These are phyloP conservation scores for Paragyromitra xinjiangensis DNA, from an alignment of 495 filamentous ascomycete species.

Conservation along the genomic window DNA sequence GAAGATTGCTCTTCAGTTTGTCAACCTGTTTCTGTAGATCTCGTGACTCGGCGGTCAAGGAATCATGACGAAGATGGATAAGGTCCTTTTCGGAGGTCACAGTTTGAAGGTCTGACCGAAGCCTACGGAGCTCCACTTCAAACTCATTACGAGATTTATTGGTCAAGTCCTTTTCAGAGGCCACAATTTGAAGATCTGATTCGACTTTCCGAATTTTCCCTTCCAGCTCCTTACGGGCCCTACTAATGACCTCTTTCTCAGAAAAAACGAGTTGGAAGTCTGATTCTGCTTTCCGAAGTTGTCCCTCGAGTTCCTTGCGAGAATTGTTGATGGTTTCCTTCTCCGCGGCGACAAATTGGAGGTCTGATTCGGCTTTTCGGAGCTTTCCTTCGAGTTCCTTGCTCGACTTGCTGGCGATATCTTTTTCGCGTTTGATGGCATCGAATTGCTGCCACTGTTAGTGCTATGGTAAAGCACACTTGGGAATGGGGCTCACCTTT, in stretches of 20 bases:
- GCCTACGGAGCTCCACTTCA: constrained; percentile 63
- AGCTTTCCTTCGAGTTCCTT: constrained; percentile 60
- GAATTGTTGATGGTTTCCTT: constrained; percentile 46
- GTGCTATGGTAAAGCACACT: neutral
- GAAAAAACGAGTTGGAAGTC: constrained; percentile 68
- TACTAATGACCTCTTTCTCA: constrained; percentile 50
- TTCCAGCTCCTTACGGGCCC: constrained; percentile 53
- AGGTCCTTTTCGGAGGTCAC: constrained; percentile 74
- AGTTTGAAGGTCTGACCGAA: constrained; percentile 66
- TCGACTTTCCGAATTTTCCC: constrained; percentile 64
- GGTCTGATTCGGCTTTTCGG: constrained; percentile 65
- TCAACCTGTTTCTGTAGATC: constrained; percentile 69
- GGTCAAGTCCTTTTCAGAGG: constrained; percentile 68
- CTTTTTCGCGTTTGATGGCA: constrained; percentile 51
- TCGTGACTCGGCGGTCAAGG: constrained; percentile 72
- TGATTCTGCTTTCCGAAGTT: constrained; percentile 65
- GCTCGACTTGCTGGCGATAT: constrained; percentile 41
- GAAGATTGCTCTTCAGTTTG: constrained; percentile 61
- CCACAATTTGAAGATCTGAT: constrained; percentile 65
- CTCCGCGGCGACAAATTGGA: constrained; percentile 65
- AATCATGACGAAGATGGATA: constrained; percentile 73
- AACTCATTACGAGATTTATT: constrained; percentile 48
- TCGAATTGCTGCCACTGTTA: constrained; percentile 41
- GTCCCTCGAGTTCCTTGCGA: constrained; percentile 55
- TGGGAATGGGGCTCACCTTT: constrained; percentile 23